Conservation (phyloP, 148 eudicot genomes). For the Gaultheria prostrata region DNA sequence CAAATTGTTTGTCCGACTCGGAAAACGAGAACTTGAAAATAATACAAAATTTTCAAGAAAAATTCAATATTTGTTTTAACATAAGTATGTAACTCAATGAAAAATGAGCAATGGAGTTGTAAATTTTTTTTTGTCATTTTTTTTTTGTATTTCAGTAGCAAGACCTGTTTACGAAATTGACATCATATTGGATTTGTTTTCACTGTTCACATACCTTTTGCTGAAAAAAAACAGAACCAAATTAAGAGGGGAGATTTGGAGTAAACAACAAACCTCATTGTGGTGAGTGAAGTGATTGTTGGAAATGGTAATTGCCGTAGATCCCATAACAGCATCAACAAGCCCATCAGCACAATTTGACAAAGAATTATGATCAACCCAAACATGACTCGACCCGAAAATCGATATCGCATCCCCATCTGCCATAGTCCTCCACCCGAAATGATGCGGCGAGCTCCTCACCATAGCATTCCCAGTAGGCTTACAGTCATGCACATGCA, state of each 20-base stretch:
- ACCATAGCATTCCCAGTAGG: constrained; percentile 94
- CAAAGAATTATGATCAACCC: constrained; percentile 87
- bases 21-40: no score
- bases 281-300: constrained; percentile 88
- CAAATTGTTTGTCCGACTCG: no score
- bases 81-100: neutral
- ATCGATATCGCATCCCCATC: constrained; percentile 83
- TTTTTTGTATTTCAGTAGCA: neutral
- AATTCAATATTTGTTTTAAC: no score
- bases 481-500: constrained; percentile 79
- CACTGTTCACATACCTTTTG: neutral
- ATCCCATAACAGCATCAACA: constrained; percentile 89
- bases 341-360: constrained; percentile 89
- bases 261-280: constrained; percentile 58
- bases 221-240: neutral
- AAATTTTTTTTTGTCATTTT: neutral
- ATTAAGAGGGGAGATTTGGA: neutral
- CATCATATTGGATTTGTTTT: neutral
- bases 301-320: constrained; percentile 83
- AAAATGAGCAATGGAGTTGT: neutral
- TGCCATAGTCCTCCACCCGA: constrained; percentile 91
- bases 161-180: neutral
- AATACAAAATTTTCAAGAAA: no score
- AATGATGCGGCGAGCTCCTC: constrained; percentile 69
- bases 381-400: constrained; percentile 80